Conservation (phyloP, 2,329 filamentous ascomycete genomes). For the Phaeosphaeriaceae sp. region DNA sequence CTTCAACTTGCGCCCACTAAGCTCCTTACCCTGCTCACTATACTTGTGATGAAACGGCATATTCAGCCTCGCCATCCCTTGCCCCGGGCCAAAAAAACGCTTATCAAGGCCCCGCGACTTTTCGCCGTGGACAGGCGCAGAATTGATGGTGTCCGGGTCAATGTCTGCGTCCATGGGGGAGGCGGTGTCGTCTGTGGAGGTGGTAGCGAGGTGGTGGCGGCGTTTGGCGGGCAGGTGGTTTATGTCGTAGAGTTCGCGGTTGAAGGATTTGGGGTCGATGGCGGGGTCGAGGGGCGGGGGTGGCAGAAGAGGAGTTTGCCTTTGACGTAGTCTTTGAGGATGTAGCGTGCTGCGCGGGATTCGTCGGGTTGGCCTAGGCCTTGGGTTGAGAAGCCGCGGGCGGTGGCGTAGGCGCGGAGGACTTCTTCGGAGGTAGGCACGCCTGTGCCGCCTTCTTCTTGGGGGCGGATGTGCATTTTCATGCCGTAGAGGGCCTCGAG, state of each 20-base stretch:
- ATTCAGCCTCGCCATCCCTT: conserved; percentile 67
- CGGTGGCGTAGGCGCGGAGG: conserved; percentile 82
- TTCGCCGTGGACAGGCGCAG: conserved; percentile 59
- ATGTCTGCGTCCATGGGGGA: conserved; percentile 55
- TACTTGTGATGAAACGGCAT: conserved; percentile 93
- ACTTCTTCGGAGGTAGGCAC: conserved; percentile 84
- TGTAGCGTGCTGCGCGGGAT: conserved; percentile 83
- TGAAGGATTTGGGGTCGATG: conserved; percentile 79
- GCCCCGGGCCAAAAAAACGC: conserved; percentile 79
- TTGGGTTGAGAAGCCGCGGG: conserved; percentile 87
- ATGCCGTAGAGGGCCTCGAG: conserved; percentile 94
- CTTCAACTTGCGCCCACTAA: conserved; percentile 83
- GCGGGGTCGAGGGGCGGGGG: conserved; percentile 74
- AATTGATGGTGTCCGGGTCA: conserved; percentile 54
- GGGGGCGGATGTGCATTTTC: conserved; percentile 77
- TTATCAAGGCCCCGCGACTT: conserved; percentile 84
- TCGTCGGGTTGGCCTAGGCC: conserved; percentile 92
- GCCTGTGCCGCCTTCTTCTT: conserved; percentile 93
- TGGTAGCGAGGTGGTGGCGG: conserved; percentile 66
- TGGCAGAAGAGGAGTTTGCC: conserved; percentile 93
- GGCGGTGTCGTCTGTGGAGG: conserved; percentile 39
- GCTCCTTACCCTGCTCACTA: conserved; percentile 80
- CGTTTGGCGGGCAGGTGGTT: conserved; percentile 82
- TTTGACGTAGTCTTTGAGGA: conserved; percentile 97
- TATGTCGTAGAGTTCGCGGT: conserved; percentile 85